phyloP scores from a whole-genome alignment of 1,284 basidiomycete species.

The Fistulinella cinereoalba region DNA sequence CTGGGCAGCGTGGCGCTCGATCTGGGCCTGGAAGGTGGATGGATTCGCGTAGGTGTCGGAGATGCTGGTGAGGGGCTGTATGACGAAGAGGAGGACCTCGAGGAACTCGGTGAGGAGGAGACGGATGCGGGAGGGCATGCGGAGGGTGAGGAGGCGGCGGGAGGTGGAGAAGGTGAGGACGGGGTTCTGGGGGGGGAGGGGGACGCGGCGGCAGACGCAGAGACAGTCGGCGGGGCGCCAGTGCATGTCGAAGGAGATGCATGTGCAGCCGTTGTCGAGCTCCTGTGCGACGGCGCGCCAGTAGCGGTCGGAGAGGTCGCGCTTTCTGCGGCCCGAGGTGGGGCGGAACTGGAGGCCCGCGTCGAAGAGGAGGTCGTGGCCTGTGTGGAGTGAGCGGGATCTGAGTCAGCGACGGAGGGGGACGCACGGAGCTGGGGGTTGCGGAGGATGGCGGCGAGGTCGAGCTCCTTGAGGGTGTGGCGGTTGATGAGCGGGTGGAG shows the following conservation, averaged over 20 bases:
- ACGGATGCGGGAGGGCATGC: constrained; percentile 74
- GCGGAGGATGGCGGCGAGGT: constrained; percentile 81
- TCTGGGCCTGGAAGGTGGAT: constrained; percentile 49
- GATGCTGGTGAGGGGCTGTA: constrained; percentile 62
- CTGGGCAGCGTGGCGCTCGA: constrained; percentile 57
- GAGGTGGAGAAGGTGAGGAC: constrained; percentile 46
- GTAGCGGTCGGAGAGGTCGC: constrained; percentile 75
- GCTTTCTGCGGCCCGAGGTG: constrained; percentile 68
- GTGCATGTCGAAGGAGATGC: constrained; percentile 68
- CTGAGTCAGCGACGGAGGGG: constrained; percentile 5
- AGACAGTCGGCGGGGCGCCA: constrained; percentile 54
- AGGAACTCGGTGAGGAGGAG: constrained; percentile 76
- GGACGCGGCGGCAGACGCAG: constrained; percentile 53
- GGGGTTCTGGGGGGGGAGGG: constrained; percentile 40
- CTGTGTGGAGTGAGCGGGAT: constrained; percentile 37
- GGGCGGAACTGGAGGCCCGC: constrained; percentile 72
- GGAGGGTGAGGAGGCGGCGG: constrained; percentile 50
- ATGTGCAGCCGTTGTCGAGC: constrained; percentile 80
- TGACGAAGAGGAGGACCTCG: constrained; percentile 80
- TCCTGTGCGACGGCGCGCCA: constrained; percentile 83
- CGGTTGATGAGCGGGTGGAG: constrained; percentile 79
- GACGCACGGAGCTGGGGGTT: constrained; percentile 86
- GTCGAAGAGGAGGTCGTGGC: constrained; percentile 91
- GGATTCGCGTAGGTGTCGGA: constrained; percentile 54
- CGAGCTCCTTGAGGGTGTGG: constrained; percentile 80